Base-by-base conservation (phyloP, 345 rosid genomes). In the Acer saccharum region DNA sequence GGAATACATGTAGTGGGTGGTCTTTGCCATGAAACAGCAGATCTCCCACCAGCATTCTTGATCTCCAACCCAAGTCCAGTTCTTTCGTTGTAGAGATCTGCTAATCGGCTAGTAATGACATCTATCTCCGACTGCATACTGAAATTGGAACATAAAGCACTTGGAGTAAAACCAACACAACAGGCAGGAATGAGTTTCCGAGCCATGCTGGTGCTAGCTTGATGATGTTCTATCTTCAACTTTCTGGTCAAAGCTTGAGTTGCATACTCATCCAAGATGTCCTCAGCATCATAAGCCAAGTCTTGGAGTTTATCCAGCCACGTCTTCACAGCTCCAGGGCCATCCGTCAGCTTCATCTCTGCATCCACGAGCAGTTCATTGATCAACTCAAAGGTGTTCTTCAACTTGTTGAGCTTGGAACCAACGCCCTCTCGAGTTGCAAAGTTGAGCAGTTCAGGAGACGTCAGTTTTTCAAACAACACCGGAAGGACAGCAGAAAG, bases 241-340 rank as follows among this genome's bases (percentile, higher is more conserved):
- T 72, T 55, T 10, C 50, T 1, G 25, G 52, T 4, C 25, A 14
- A 57, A 6, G 27, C 75, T 5, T 55, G 11, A 4, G 29, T 50
- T 7, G 27, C 44, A 10, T 54, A 71, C 27, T 71, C 74, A 55
- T 71, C 63, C 25, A 29, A 35, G 14, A 50, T 13, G n/a, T 69
- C 73, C 61, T 25, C 73, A 9, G 23, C 61, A 27, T 69, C 73
- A 17, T 71, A 55, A 17, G 46, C 25, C 74, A 71, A 27, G 27
- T n/a, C 46, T 27, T 10, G 29, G 27, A 54, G 64, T 1, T 55
- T 4, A 4, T 35, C 74, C n/a, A 57, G 20, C 61, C 61, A 57
- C 6, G 0, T 4, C 21, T 57, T 57, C 21, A n/a, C 61, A 17
- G 63, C 74, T 2, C 9, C 32, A 9, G 29, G 29, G 29, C 29